A percentile compares a stretch with the other conserved stretches of the same genome.
Conservation (phyloP, 495 filamentous ascomycete genomes). For the Pseudoneurospora amorphoporcata region DNA sequence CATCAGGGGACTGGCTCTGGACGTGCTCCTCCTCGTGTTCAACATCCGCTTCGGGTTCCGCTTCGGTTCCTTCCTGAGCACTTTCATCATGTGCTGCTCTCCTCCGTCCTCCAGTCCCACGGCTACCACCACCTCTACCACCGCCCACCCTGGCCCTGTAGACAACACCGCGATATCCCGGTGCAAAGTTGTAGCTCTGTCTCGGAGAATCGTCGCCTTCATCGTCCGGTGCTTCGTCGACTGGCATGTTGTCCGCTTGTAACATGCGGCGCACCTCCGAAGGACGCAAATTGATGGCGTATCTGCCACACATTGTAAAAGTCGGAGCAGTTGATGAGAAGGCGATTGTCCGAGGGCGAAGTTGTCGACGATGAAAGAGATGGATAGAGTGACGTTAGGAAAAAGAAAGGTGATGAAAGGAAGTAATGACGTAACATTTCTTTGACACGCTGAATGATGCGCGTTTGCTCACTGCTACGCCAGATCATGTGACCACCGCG, state of each 20-base stretch:
- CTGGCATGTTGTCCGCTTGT: slow-evolving; percentile 62
- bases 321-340: not conserved
- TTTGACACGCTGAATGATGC: not conserved
- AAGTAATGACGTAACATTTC: not conserved
- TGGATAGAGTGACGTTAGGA: not conserved
- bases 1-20: not conserved
- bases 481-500: slow-evolving; percentile 14
- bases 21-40: slow-evolving; percentile 5
- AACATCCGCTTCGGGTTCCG: slow-evolving; percentile 4
- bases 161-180: slow-evolving; percentile 73
- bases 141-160: slow-evolving; percentile 68
- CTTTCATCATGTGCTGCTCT: not conserved
- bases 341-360: not conserved
- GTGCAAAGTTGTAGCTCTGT: slow-evolving; percentile 88
- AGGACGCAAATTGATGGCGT: slow-evolving; percentile 63
- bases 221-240: slow-evolving; percentile 68
- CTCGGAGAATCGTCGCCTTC: slow-evolving; percentile 45
- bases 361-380: not conserved
- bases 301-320: slow-evolving; percentile 69
- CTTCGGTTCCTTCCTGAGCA: slow-evolving; percentile 5
- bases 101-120: not conserved
- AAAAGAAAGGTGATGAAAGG: not conserved
- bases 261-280: slow-evolving; percentile 60
- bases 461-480: not conserved
- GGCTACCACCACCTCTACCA: slow-evolving; percentile 31